Conservation (phyloP, 1,139 yeast species). For the Arxiozyma telluris region DNA sequence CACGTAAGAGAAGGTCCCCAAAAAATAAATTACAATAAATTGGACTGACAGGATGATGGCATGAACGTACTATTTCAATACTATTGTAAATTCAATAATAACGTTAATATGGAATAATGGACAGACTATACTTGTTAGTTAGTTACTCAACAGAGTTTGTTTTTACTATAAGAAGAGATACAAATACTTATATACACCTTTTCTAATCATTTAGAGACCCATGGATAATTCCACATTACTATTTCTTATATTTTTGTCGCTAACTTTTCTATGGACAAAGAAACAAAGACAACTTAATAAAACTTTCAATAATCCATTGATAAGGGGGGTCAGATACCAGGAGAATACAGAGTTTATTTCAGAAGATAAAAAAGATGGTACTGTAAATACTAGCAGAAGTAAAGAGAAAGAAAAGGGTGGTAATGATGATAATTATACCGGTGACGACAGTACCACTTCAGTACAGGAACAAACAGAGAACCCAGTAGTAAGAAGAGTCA, state of each 20-base stretch:
- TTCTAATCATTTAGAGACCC: too few relatives aligned
- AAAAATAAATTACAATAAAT: too few relatives aligned
- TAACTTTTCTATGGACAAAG: slow-evolving; percentile 13
- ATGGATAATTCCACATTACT: slow-evolving; percentile 21
- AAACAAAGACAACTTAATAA: not conserved
- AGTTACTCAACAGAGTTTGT: too few relatives aligned
- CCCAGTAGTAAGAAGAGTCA: slow-evolving; percentile 20
- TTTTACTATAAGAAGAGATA: not conserved
- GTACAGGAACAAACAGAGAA: slow-evolving; percentile 3
- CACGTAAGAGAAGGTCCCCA: too few relatives aligned
- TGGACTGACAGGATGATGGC: too few relatives aligned
- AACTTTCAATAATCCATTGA: not conserved
- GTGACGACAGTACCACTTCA: not conserved
- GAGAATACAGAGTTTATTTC: not conserved
- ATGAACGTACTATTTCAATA: too few relatives aligned
- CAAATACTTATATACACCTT: not conserved
- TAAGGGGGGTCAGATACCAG: slow-evolving; percentile 1
- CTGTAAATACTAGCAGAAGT: not conserved
- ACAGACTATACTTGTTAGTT: too few relatives aligned
- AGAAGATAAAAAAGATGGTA: not conserved
- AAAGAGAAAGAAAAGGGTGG: not conserved
- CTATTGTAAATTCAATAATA: too few relatives aligned
- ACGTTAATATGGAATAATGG: too few relatives aligned
- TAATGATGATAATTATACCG: not conserved
- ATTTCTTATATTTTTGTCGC: slow-evolving; percentile 14